phyloP scores from a whole-genome alignment of 1,284 basidiomycete genomes.

The Megacollybia platyphylla region DNA sequence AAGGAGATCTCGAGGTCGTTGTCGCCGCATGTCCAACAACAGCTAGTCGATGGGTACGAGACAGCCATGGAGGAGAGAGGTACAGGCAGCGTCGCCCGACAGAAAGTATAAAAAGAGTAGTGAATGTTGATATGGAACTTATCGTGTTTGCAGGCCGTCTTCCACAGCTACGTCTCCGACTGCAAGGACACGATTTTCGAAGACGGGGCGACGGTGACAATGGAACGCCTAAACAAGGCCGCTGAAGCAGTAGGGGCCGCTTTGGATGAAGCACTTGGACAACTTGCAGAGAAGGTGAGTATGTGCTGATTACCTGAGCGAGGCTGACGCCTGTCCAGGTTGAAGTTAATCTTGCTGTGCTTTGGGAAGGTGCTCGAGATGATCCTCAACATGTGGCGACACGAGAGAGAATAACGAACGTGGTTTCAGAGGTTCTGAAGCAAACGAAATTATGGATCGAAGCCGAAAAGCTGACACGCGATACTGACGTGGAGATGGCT shows the following conservation, averaged over 20 bases:
- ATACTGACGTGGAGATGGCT: constrained; percentile 7
- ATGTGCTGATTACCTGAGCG: background rate
- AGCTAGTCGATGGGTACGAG: constrained; percentile 37
- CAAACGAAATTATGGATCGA: constrained; percentile 30
- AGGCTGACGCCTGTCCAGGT: constrained; percentile 19
- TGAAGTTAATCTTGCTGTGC: constrained; percentile 43
- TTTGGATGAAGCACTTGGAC: constrained; percentile 28
- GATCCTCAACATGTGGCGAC: constrained; percentile 28
- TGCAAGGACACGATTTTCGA: constrained; percentile 39
- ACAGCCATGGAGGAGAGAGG: constrained; percentile 40
- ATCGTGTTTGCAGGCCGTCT: constrained; percentile 21
- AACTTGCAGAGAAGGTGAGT: constrained; percentile 41
- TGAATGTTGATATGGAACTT: background rate
- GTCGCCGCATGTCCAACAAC: constrained; percentile 39
- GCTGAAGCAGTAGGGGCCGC: constrained; percentile 36
- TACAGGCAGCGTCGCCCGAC: constrained; percentile 41
- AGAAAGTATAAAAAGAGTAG: constrained; percentile 29
- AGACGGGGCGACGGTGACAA: constrained; percentile 34
- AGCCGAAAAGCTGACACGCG: constrained; percentile 12
- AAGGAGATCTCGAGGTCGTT: constrained; percentile 48
- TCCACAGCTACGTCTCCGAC: constrained; percentile 28
- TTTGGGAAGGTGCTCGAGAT: constrained; percentile 43
- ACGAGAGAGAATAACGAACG: constrained; percentile 25
- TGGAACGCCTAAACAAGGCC: constrained; percentile 30
- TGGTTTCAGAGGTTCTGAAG: constrained; percentile 21